Evolutionary conservation across 441 rosid species (phyloP).

Genomic region (Populus hybrid): DNA sequence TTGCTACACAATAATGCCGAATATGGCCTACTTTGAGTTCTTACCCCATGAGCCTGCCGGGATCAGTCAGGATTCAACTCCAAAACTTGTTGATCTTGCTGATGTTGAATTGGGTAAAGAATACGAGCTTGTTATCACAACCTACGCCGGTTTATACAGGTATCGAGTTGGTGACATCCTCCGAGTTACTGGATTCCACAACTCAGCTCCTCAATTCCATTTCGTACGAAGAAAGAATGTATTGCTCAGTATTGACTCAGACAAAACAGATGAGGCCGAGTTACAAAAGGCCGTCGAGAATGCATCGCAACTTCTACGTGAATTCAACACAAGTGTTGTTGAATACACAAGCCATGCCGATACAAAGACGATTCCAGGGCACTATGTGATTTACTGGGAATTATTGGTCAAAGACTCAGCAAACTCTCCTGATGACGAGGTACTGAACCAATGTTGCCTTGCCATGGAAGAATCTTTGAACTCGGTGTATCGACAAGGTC

Average conservation of each 20-base stretch:
- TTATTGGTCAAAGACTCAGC: constrained; percentile 45
- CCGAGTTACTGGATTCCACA: constrained; percentile 85
- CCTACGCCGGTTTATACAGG: constrained; percentile 75
- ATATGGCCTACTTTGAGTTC: constrained; percentile 94
- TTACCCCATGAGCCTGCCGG: constrained; percentile 46
- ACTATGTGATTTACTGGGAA: constrained; percentile 88
- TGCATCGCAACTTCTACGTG: constrained; percentile 45
- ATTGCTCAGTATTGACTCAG: constrained; percentile 79
- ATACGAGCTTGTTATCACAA: constrained; percentile 82
- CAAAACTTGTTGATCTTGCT: constrained; percentile 54
- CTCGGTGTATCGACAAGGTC: constrained; percentile 81
- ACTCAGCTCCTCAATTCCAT: constrained; percentile 85
- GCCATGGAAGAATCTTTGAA: constrained; percentile 83
- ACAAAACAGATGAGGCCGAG: constrained; percentile 92
- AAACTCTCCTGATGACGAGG: constrained; percentile 40
- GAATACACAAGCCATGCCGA: constrained; percentile 92
- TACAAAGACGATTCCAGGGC: constrained; percentile 77
- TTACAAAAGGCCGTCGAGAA: constrained; percentile 70
- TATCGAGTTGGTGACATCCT: constrained; percentile 93
- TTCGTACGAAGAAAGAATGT: constrained; percentile 81
- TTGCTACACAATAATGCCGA: constrained; percentile 89
- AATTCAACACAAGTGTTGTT: constrained; percentile 63
- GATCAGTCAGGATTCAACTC: constrained; percentile 28
- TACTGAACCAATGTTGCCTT: constrained; percentile 56
- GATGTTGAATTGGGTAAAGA: constrained; percentile 84